Conservation (phyloP, 345 rosid genomes). For the Camelina laxa region DNA sequence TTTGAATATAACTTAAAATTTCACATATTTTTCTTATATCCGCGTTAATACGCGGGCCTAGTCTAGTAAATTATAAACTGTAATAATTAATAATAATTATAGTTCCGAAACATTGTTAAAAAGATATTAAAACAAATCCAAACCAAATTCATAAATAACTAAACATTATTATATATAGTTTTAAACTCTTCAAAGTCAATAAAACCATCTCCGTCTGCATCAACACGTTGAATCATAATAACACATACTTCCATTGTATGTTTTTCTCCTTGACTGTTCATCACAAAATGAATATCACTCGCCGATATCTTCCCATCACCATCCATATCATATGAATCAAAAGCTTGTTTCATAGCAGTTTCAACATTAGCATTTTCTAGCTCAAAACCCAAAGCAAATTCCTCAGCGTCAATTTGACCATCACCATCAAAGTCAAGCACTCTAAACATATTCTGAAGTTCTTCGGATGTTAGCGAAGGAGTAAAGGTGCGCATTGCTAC, state of each 20-base stretch:
- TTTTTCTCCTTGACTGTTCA: conserved; percentile 24
- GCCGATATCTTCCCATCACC: conserved; percentile 38
- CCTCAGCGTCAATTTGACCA: neutral
- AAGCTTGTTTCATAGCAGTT: neutral
- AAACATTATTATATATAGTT: neutral
- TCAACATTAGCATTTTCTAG: neutral
- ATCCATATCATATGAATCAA: conserved; percentile 34
- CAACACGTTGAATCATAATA: neutral
- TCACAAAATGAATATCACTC: conserved; percentile 19
- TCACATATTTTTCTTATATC: too few relatives aligned
- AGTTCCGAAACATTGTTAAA: neutral
- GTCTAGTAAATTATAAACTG: neutral
- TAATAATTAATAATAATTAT: neutral
- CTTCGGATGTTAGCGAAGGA: conserved; percentile 19
- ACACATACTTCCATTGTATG: neutral
- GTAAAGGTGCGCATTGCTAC: conserved; percentile 17
- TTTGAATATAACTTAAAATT: too few relatives aligned
- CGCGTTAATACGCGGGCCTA: too few relatives aligned
- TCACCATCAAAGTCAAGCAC: conserved; percentile 25
- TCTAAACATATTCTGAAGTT: conserved; percentile 31
- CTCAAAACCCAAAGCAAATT: neutral
- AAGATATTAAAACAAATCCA: neutral
- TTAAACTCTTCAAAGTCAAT: conserved; percentile 17
- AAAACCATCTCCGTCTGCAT: conserved; percentile 24
- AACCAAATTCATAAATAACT: neutral